phyloP scores from a whole-genome alignment of 371 early-diverging fungal genomes.

The Saksenaea vasiformis region DNA sequence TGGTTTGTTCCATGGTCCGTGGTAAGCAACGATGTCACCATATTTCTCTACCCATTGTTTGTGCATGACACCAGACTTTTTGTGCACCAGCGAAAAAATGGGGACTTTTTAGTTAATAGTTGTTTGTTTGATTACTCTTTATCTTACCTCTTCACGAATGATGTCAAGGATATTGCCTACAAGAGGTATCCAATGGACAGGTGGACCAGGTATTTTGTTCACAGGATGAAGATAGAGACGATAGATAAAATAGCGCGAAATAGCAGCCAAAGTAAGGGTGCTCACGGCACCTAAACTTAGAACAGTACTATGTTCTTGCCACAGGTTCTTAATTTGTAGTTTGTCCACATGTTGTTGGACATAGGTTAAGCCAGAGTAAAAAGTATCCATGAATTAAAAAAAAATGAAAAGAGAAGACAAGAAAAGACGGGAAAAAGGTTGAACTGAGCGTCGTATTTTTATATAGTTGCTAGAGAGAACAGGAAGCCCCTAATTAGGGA shows the following conservation, averaged over 20 bases:
- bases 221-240: conserved; percentile 53
- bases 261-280: neutral
- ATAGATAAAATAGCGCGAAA: conserved; percentile 32
- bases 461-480: neutral
- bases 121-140: too few species aligned
- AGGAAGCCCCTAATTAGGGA: neutral
- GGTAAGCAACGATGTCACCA: conserved; percentile 52
- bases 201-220: conserved; percentile 61
- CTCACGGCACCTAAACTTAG: neutral
- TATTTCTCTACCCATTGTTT: conserved; percentile 53
- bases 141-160: conserved; percentile 43
- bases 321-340: neutral
- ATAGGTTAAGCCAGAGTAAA: neutral
- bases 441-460: too few species aligned
- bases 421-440: neutral
- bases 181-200: conserved; percentile 48
- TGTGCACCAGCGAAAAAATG: neutral
- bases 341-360: neutral
- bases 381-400: neutral
- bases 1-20: conserved; percentile 49
- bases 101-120: too few species aligned
- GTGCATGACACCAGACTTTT: conserved; percentile 44
- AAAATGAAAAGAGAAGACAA: neutral
- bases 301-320: neutral
- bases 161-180: conserved; percentile 56